Conservation (phyloP, 1,139 yeast genomes). For the Scheffersomyces illinoinensis region DNA sequence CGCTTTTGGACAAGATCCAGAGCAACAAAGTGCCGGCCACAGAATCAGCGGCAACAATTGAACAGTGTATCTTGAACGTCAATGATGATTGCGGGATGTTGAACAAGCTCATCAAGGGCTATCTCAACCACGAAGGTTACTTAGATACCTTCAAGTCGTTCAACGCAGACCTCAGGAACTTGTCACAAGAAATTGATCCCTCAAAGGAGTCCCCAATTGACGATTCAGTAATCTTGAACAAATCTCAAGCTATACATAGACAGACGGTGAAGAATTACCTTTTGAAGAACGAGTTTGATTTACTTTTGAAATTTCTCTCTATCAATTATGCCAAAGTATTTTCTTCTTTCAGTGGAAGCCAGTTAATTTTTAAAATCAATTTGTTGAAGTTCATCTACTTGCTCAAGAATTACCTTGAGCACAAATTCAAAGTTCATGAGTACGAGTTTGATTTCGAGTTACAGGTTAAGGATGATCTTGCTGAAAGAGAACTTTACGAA, state of each 20-base stretch:
- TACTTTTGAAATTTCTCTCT: conserved; percentile 43
- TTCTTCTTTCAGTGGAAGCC: conserved; percentile 26
- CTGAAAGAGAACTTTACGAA: conserved; percentile 10
- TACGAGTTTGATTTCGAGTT: conserved; percentile 19
- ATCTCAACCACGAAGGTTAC: conserved; percentile 74
- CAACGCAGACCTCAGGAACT: conserved; percentile 38
- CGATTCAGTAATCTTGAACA: conserved; percentile 14
- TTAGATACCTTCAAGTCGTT: conserved; percentile 68
- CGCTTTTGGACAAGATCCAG: conserved; percentile 19
- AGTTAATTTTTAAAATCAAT: conserved; percentile 53
- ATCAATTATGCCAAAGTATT: conserved; percentile 49
- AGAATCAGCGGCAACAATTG: conserved; percentile 11
- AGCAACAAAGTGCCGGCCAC: conserved; percentile 1
- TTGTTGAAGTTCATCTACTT: conserved; percentile 49
- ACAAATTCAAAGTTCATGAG: conserved; percentile 15
- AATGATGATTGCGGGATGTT: conserved; percentile 36
- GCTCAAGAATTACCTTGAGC: conserved; percentile 23
- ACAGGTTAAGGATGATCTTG: conserved; percentile 6
- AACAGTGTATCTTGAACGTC: conserved; percentile 23
- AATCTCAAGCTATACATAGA: conserved; percentile 47
- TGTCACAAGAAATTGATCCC: conserved; percentile 23
- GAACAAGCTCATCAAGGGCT: conserved; percentile 63
- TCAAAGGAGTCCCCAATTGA: conserved; percentile 2
- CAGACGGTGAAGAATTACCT: conserved; percentile 51
- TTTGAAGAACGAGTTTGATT: conserved; percentile 48